Evolutionary conservation across 106 monocot species (phyloP), one percentile per base, ranked within the genome.

Genomic region (Iris macrosiphon): DNA sequence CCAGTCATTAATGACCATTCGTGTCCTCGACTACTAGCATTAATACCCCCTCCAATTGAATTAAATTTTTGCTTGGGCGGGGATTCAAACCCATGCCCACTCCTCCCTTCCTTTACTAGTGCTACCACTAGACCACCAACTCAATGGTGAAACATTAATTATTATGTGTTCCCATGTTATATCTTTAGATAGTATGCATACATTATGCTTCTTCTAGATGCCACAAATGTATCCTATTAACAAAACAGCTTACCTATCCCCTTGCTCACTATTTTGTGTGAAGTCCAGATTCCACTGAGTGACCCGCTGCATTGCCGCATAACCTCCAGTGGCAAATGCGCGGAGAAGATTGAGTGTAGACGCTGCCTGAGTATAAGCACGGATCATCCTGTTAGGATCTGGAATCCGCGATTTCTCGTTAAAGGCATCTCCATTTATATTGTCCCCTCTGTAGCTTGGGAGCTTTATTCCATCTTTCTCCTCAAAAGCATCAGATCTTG

Each of bases 261-360:
- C 83, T 70, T 83, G 83, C 60, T 83, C 83, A 53, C 78, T 83
- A 59, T 74, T 77, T 66, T 74, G 70, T 12, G 83, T 74, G 74
- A 83, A 83, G 40, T 83, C 83, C 16, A 83, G 83, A 61, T 83
- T 83, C 83, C 83, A 83, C 52, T 83, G 83, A 21, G 77, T 78
- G 35, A 83, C 83, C 4, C 83, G 60, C 66, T 83, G 78, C 78
- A 83, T 83, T 6, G 74, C 78, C 31, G 83, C 77, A 52, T 83
- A 83, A 21, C 83, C 83, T 1, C 71, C 77, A 2, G 77, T 77
- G 14, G 77, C 77, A 38, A 77, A 77, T 9, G 77, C 77, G 7
- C 71, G 42, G 32, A 77, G 65, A 18, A 77, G 77, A 70, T 77
- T 77, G 38, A 77, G 70, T 0, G 70, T 77, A 0, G 77, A 64